Base-by-base conservation (phyloP, 2,329 filamentous ascomycete species). In the Ascochyta koolunga region DNA sequence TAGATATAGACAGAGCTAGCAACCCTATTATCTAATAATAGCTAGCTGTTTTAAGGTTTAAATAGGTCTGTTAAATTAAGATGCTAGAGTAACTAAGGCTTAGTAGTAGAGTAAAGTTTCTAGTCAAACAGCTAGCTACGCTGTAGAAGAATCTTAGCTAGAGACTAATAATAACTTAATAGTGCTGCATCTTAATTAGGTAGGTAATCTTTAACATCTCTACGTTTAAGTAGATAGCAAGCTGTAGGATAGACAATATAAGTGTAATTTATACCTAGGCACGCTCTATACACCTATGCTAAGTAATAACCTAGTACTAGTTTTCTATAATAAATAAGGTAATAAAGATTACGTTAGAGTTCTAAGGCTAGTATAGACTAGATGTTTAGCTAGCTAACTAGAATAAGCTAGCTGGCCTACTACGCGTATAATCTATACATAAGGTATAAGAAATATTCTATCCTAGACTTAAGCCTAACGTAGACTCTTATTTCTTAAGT, bases 351-450 rank as follows among this genome's bases (percentile, higher is more conserved):
- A 46, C 18, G 18, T 39, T 18, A 27, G 13, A 54, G 22, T 44
- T 54, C 22, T 27, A 46, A 39, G 38, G 19, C 19, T 9, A 49
- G 38, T 25, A 54, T 49, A 22, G 39, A 31, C 21, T 54, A 8
- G 45, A 45, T n/a, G 10, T 54, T 49, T 15, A 43, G 3, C 32
- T 54, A 48, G 38, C 25, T 18, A 18, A 54, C 43, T 54, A 22
- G 50, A 54, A 54, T 25, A 39, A 48, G 50, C 50, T 54, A 37
- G 42, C 43, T 42, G 22, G 32, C 40, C 32, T 53, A 25, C 42
- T 16, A 13, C 18, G 15, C 21, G 22, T 38, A 19, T 21, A 19
- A 24, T 48, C 27, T 41, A 16, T 32, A 42, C 27, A 53, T 15
- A 19, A 41, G 29, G 43, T 53, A 15, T 15, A 38, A 29, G 36